Conservation (phyloP, 169 alveolate genomes). For the Cryptosporidium baileyi region DNA sequence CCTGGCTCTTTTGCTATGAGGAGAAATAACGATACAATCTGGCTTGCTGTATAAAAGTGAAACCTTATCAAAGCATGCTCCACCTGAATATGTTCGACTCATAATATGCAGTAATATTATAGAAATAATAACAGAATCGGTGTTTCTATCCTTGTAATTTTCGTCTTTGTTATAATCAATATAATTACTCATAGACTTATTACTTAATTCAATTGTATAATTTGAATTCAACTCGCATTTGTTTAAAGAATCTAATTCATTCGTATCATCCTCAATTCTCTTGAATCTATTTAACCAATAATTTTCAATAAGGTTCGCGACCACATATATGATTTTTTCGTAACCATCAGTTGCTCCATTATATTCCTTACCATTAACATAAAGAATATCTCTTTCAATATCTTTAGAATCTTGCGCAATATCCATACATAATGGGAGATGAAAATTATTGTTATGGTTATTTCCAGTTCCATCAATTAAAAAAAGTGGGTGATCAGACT, state of each 20-base stretch:
- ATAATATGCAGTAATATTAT: conserved; percentile 31
- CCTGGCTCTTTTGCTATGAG: conserved; percentile 53
- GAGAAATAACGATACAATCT: conserved; percentile 55
- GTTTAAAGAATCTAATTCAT: background rate
- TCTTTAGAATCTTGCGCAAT: conserved; percentile 69
- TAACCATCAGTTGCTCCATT: conserved; percentile 62
- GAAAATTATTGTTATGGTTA: background rate
- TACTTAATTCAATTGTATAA: conserved; percentile 12
- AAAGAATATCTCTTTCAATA: conserved; percentile 57
- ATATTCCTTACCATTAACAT: conserved; percentile 42
- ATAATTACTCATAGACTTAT: background rate
- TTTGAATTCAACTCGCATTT: background rate
- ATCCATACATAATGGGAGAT: conserved; percentile 44
- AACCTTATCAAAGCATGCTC: conserved; percentile 58
- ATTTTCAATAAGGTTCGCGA: conserved; percentile 21
- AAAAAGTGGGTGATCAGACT: conserved; percentile 56
- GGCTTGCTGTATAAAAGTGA: conserved; percentile 45
- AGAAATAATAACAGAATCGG: conserved; percentile 44
- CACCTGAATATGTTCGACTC: conserved; percentile 62
- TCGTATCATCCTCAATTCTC: background rate
- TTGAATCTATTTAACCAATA: conserved; percentile 21
- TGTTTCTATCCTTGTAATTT: conserved; percentile 1
- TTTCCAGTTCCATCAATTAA: background rate
- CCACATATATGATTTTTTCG: conserved; percentile 14
- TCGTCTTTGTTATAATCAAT: background rate